phyloP scores from a whole-genome alignment of 2,329 filamentous ascomycete genomes.

The Diaporthe australafricana region DNA sequence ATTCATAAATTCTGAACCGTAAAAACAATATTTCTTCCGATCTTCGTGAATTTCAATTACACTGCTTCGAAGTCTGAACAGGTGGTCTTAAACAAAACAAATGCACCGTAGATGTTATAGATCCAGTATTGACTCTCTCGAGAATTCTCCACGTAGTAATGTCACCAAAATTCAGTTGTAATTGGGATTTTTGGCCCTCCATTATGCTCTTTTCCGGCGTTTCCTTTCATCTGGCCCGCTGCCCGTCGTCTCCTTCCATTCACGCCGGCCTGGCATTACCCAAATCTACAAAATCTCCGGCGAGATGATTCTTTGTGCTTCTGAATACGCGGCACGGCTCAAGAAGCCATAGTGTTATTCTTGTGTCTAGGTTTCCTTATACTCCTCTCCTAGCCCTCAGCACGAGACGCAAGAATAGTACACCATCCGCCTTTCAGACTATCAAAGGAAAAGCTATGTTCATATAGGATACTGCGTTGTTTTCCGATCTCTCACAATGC shows the following conservation, averaged over 20 bases:
- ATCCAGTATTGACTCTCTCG: too few relatives aligned
- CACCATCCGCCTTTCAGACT: not conserved
- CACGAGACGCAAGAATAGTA: not conserved
- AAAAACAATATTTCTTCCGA: too few relatives aligned
- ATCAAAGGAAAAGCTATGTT: not conserved
- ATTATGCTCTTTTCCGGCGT: not conserved
- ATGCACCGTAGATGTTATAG: too few relatives aligned
- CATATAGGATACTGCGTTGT: not conserved
- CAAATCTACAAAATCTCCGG: not conserved
- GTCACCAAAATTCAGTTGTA: too few relatives aligned
- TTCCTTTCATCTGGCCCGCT: slow-evolving; percentile 1
- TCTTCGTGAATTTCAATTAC: too few relatives aligned
- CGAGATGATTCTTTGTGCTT: not conserved
- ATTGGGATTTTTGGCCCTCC: too few relatives aligned
- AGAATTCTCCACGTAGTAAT: too few relatives aligned
- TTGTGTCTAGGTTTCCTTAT: not conserved
- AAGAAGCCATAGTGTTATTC: not conserved
- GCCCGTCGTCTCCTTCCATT: not conserved
- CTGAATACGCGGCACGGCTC: not conserved
- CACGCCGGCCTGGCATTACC: not conserved
- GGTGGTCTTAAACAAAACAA: too few relatives aligned
- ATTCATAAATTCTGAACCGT: not conserved
- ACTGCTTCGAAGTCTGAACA: too few relatives aligned
- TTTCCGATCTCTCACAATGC: not conserved
- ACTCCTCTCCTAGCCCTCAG: too few relatives aligned